A percentile compares a stretch with the other conserved stretches of the same genome.
These are phyloP conservation scores for Colletotrichum filicis DNA, from an alignment of 2,329 filamentous ascomycete genomes.

Conservation along the genomic window DNA sequence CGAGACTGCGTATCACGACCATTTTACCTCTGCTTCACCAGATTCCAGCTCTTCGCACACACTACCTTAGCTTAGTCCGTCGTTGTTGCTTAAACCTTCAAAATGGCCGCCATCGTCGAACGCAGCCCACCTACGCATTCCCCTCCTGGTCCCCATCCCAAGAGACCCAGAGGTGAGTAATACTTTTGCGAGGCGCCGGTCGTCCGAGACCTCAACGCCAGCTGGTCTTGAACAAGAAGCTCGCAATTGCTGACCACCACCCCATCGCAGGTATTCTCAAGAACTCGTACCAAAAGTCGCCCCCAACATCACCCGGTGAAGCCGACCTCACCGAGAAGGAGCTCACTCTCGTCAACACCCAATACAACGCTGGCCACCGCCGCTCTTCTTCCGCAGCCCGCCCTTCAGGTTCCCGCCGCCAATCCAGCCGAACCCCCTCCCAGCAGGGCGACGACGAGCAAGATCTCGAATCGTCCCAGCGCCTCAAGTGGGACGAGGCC, in stretches of 20 bases:
- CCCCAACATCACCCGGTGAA: slow-evolving; percentile 62
- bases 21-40: background rate
- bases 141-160: slow-evolving; percentile 52
- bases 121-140: slow-evolving; percentile 51
- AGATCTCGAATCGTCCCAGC: slow-evolving; percentile 70
- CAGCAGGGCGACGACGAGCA: slow-evolving; percentile 56
- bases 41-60: background rate
- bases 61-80: background rate
- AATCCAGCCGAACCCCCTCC: slow-evolving; percentile 65
- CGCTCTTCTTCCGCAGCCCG: slow-evolving; percentile 82
- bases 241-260: background rate
- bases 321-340: slow-evolving; percentile 80
- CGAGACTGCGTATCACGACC: slow-evolving; percentile 27
- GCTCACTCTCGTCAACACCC: slow-evolving; percentile 91
- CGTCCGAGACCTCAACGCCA: background rate
- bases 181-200: too few relatives aligned
- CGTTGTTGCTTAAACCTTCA: slow-evolving; percentile 35
- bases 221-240: background rate
- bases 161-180: slow-evolving; percentile 59
- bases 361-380: slow-evolving; percentile 90
- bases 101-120: slow-evolving; percentile 55
- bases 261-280: slow-evolving; percentile 83
- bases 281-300: slow-evolving; percentile 78
- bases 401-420: slow-evolving; percentile 74
- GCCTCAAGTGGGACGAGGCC: slow-evolving; percentile 98